A percentile compares a stretch with the other conserved stretches of the same genome.
Evolutionary conservation across 306 rosid genomes (phyloP).

Genomic region (Betula pendula): DNA sequence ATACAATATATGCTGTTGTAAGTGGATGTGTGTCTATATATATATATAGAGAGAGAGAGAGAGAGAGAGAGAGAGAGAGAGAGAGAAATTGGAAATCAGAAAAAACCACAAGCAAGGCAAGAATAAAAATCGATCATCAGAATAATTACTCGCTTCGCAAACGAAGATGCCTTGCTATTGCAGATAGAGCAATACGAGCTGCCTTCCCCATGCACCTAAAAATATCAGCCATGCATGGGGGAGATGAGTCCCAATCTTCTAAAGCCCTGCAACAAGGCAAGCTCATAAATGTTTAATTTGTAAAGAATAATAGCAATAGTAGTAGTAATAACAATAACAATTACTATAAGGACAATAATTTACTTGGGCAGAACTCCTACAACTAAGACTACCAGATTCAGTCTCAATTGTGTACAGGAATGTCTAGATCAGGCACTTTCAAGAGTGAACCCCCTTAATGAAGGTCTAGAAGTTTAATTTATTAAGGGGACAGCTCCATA

Average conservation of each 20-base stretch:
- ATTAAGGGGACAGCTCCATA: no score
- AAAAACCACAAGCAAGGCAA: neutral
- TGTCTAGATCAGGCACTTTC: no score
- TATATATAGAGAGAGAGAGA: slow-evolving; percentile 9
- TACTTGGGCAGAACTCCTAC: neutral
- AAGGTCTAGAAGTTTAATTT: no score
- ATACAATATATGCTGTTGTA: slow-evolving; percentile 25
- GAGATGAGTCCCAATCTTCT: slow-evolving; percentile 95
- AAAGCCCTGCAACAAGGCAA: slow-evolving; percentile 64
- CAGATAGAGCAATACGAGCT: slow-evolving; percentile 71
- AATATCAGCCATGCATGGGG: slow-evolving; percentile 89
- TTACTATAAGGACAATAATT: neutral
- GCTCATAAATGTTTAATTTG: slow-evolving; percentile 15
- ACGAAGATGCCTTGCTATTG: slow-evolving; percentile 92
- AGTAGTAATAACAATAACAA: neutral
- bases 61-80: no score
- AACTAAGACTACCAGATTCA: neutral
- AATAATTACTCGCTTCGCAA: slow-evolving; percentile 89
- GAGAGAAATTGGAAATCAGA: slow-evolving; percentile 13
- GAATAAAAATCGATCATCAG: slow-evolving; percentile 22
- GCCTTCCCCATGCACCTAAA: slow-evolving; percentile 97
- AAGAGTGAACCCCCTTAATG: no score
- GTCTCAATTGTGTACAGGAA: no score
- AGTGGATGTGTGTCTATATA: slow-evolving; percentile 5
- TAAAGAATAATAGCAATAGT: neutral